Evolutionary conservation across 176 grass and related monocot species (phyloP), one percentile per base, ranked within the genome.

Genomic region (Bonia amplexicaulis): DNA sequence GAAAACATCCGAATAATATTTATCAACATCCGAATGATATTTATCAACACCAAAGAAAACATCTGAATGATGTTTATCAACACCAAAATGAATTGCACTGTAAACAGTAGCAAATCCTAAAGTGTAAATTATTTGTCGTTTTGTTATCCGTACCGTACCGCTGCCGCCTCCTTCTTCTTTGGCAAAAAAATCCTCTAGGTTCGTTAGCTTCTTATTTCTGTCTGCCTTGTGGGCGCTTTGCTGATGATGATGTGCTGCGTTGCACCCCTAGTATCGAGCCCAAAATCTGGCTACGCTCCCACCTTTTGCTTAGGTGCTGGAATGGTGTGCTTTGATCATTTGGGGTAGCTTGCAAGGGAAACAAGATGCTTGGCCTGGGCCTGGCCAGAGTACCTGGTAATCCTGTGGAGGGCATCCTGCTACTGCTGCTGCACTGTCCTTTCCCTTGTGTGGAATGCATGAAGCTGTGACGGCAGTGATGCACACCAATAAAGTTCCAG

Each of bases 311-410:
- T 35, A 12, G 15, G 58, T 66, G 61, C 48, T 66, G 84, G 26
- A 69, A 14, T 82, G 9, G 45, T 37, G 45, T 37, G 80, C 31
- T 70, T 84, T 45, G 71, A 82, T 82, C 40, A 84, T 73, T 83
- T 73, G 76, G 47, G 74, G 74, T 90, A 41, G 59, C 89, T 90
- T 86, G 74, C 84, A 90, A 79, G 89, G 49, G 60, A 83, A 90
- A 73, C 80, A 83, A 66, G 26, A 62, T 87, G 47, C 67, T 27
- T 71, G 66, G 7, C 16, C 52, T 81, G 17, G 46, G 49, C 51
- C n/a, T 27, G 49, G 41, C 51, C 16, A 26, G 62, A 48, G 72
- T 86, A 15, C 41, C n/a, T 73, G 26, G 53, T 40, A 76, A 81
- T 85, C 26, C 17, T 33, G 13, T 53, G 25, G 1, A 7, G 59